phyloP scores from a whole-genome alignment of 1,284 basidiomycete genomes.

The Ceratobasidium sp. region DNA sequence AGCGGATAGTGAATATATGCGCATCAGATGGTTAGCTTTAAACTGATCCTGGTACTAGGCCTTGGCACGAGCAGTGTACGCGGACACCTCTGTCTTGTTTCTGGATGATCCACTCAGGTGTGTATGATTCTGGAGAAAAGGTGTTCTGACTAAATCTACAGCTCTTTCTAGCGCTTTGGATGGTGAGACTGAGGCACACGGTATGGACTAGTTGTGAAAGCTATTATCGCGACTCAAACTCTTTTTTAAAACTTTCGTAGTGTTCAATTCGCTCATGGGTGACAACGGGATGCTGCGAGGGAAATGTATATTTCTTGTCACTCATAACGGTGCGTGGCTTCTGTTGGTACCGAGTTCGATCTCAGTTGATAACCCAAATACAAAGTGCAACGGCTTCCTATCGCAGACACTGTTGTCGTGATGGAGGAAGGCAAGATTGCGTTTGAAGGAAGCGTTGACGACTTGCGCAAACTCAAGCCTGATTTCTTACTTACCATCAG shows the following conservation, averaged over 20 bases:
- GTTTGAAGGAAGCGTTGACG: conserved; percentile 33
- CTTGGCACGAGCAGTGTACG: conserved; percentile 41
- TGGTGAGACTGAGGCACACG: conserved; percentile 12
- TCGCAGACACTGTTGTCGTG: conserved; percentile 37
- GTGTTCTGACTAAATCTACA: no score
- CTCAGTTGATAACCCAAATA: neutral
- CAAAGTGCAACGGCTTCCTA: conserved; percentile 38
- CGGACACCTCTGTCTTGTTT: conserved; percentile 31
- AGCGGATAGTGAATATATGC: conserved; percentile 43
- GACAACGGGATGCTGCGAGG: conserved; percentile 29
- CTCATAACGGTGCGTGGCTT: conserved; percentile 29
- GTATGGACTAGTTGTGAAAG: no score
- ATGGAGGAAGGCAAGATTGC: conserved; percentile 38
- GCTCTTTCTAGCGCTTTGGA: conserved; percentile 18
- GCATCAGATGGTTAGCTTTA: neutral
- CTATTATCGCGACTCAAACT: neutral
- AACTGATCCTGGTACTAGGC: conserved; percentile 13
- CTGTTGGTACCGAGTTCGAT: neutral
- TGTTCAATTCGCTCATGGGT: conserved; percentile 40
- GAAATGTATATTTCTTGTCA: conserved; percentile 37
- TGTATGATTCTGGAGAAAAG: neutral
- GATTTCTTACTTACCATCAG: conserved; percentile 31
- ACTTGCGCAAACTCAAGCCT: conserved; percentile 24
- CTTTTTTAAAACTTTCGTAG: neutral
- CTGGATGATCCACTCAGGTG: conserved; percentile 41